Base-by-base conservation (phyloP, 2,329 filamentous ascomycete species). In the Epichloe aotearoae region DNA sequence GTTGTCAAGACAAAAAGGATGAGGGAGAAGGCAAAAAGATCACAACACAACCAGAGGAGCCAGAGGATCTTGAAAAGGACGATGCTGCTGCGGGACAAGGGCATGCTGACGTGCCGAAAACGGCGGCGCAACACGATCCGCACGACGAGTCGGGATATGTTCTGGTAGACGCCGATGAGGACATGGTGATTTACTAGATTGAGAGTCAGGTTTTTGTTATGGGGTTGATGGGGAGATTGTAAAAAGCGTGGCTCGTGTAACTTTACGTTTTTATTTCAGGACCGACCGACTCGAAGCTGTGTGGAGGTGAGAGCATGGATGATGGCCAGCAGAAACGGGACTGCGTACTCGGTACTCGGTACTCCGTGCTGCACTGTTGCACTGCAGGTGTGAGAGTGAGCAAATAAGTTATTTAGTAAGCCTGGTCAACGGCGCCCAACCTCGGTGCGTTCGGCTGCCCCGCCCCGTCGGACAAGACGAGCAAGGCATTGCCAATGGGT, bases 171-270 rank as follows among this genome's bases (percentile, higher is more conserved):
- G 86, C 84, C 50, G 87, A 88, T 53, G 89, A 96, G 70, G 89
- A 95, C 61, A 89, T 84, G 59, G 88, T 95, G 49, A 91, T 95
- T 53, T 95, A 95, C 71, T 95, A 71, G 77, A 44, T 17, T 43
- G 23, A 40, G 26, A 15, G n/a, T 45, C 15, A 2, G 15, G 7
- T 2, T 33, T 33, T 33, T 45, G 15, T 19, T n/a, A 43, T 26
- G 41, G 20, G 14, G 40, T 17, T n/a, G 4, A 30, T 30, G 38
- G 19, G 4, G 20, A 23, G n/a, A 43, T 17, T 20, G n/a, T 20
- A 15, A 20, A 17, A 17, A 19, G 17, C 8, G 19, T 19, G 11
- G 40, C 40, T 42, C n/a, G 26, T 42, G 40, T 42, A 42, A 12
- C 30, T 4, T 4, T 15, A 14, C 26, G 40, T 12, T 20, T 20